Evolutionary conservation across 164 flowering plant species (phyloP), one percentile per base, ranked within the genome.

Genomic region (Piper betle): DNA sequence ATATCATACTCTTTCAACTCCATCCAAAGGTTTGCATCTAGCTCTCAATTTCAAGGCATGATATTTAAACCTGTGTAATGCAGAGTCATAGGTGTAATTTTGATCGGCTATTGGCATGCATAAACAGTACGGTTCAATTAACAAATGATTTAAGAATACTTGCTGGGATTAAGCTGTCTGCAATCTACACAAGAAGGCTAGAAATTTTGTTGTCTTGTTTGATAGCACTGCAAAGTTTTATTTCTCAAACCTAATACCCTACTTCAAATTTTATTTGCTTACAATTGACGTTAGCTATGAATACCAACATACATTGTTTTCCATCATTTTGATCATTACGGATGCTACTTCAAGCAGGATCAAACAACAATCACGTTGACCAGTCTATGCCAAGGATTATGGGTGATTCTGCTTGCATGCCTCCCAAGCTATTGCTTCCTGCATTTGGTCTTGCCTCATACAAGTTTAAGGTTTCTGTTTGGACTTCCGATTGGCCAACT

Each of bases 401-500:
- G 17, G 25, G 55, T 60, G 75, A 74, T 8, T 17, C 39, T 4
- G 43, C 37, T 55, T 71, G 70, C 62, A 57, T 66, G 53, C 67
- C 78, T 53, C 50, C 77, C 38, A 85, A 62, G 69, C 63, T 88
- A 39, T 64, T 77, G 13, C 64, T 88, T 55, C 86, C 86, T 4
- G 75, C 75, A 16, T 82, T 85, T 72, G 96, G 83, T 19, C 89
- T 88, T 66, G 89, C 88, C 62, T 80, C 84, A 33, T 82, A 85
- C 70, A 88, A 88, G 75, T 71, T 82, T 43, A 78, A 69, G 56
- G 78, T 77, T 62, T 79, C 96, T 12, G 68, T 82, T 52, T 71
- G 83, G 80, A 73, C 70, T 38, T 73, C 84, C 0, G 58, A 59
- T 61, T 82, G 77, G 20, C 61, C 57, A n/a, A 10, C 71, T 15